These are phyloP conservation scores for Hylodesmum podocarpum DNA, from an alignment of 306 rosid species.

Conservation along the genomic window DNA sequence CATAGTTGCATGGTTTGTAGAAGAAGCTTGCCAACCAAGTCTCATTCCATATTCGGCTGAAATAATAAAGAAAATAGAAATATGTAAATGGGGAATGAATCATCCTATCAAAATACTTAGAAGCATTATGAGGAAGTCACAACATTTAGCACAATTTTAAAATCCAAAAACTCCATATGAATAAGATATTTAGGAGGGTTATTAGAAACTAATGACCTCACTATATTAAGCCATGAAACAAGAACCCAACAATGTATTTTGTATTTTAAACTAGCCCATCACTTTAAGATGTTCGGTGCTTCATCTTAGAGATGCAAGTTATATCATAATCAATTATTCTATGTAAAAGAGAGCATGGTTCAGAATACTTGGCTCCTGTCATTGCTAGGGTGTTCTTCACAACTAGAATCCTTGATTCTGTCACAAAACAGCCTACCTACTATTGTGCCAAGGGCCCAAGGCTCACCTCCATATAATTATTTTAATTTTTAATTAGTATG, in stretches of 20 bases:
- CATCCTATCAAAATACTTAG: conserved; percentile 1
- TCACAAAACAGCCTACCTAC: conserved; percentile 5
- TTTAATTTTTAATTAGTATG: neutral
- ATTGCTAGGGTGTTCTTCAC: neutral
- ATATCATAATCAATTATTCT: neutral
- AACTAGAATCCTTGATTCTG: neutral
- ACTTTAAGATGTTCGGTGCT: neutral
- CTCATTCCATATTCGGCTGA: conserved; percentile 98
- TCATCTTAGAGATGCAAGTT: neutral
- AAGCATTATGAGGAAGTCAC: neutral
- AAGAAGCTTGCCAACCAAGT: conserved; percentile 96
- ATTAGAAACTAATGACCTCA: neutral
- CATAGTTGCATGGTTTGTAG: conserved; percentile 96
- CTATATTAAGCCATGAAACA: conserved; percentile 4
- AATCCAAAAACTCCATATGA: neutral
- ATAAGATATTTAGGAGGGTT: conserved; percentile 1
- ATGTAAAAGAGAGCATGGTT: neutral
- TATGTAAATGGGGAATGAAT: neutral
- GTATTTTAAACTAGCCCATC: neutral
- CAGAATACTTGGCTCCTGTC: neutral
- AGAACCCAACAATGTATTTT: neutral
- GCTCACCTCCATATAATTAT: neutral
- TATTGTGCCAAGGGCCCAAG: neutral
- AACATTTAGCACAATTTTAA: conserved; percentile 4
- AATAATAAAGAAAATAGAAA: conserved; percentile 20